Conservation (phyloP, 2,329 filamentous ascomycete genomes). For the Nemania abortiva region DNA sequence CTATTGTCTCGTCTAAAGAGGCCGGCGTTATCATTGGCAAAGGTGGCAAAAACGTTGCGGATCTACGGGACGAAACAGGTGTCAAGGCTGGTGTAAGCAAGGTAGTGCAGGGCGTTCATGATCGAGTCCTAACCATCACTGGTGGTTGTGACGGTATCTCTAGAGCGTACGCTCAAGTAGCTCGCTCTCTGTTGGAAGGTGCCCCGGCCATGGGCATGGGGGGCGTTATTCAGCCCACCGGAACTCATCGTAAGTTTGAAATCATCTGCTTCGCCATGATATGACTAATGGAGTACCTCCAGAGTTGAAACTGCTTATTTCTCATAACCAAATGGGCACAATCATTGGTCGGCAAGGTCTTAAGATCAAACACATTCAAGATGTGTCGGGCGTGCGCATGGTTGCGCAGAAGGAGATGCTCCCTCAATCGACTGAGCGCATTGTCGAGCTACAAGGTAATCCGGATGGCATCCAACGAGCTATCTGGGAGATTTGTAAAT, state of each 20-base stretch:
- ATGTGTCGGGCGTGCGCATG: slow-evolving; percentile 97
- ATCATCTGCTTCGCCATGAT: slow-evolving; percentile 1
- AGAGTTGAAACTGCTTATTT: slow-evolving; percentile 98
- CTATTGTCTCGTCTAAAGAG: slow-evolving; percentile 98
- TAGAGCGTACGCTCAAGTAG: slow-evolving; percentile 92
- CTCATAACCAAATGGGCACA: slow-evolving; percentile 99
- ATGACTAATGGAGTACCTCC: slow-evolving; percentile 45
- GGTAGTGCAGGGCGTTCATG: slow-evolving; percentile 96
- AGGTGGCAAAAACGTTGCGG: slow-evolving; percentile 97
- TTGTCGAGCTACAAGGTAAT: slow-evolving; percentile 95
- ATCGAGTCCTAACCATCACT: slow-evolving; percentile 95
- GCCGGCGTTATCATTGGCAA: slow-evolving; percentile 99
- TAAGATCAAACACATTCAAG: slow-evolving; percentile 99
- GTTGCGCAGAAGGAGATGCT: slow-evolving; percentile 99
- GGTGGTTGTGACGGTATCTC: slow-evolving; percentile 89
- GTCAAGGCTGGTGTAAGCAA: slow-evolving; percentile 99
- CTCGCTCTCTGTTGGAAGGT: slow-evolving; percentile 90
- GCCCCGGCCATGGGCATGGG: slow-evolving; percentile 97
- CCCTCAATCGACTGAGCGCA: slow-evolving; percentile 96
- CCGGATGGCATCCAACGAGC: slow-evolving; percentile 96
- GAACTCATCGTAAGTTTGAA: slow-evolving; percentile 85
- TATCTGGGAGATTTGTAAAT: slow-evolving; percentile 99
- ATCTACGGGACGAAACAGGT: slow-evolving; percentile 95
- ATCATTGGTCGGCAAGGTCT: slow-evolving; percentile 96
- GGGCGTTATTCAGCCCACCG: slow-evolving; percentile 85